A percentile compares a stretch with the other conserved stretches of the same genome.
These are phyloP conservation scores for Claviceps arundinis DNA, from an alignment of 2,329 filamentous ascomycete species.

Conservation along the genomic window DNA sequence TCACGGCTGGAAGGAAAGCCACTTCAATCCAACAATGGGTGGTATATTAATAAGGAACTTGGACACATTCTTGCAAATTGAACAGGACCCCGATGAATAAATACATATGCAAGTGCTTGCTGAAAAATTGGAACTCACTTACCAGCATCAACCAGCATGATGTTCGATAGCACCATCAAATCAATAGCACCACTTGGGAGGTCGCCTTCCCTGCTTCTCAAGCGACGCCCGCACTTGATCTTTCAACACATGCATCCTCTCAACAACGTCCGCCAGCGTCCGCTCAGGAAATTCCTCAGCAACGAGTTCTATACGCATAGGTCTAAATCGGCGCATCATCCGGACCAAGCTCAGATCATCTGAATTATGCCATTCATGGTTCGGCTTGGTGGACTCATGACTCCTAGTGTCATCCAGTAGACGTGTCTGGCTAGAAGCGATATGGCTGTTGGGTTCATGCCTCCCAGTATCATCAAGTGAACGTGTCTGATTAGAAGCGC, in stretches of 20 bases:
- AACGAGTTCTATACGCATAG: constrained; percentile 8
- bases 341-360: constrained; percentile 16
- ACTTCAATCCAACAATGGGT: no score
- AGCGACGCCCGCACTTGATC: constrained; percentile 11
- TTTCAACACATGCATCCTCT: constrained; percentile 12
- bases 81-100: no score
- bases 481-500: background rate
- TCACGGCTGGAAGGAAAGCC: no score
- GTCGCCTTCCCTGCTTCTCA: constrained; percentile 6
- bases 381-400: background rate
- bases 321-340: constrained; percentile 10
- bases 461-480: background rate
- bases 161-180: background rate
- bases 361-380: constrained; percentile 13
- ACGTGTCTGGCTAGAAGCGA: background rate
- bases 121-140: no score
- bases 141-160: no score
- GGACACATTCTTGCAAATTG: no score
- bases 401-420: background rate
- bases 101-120: no score
- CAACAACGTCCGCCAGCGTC: constrained; percentile 8
- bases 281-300: constrained; percentile 8
- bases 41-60: no score
- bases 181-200: constrained; percentile 16
- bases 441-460: no score